A percentile compares a stretch with the other conserved stretches of the same genome.
These are phyloP conservation scores for Ilex aquifolium DNA, from an alignment of 257 asterid species.

Conservation along the genomic window DNA sequence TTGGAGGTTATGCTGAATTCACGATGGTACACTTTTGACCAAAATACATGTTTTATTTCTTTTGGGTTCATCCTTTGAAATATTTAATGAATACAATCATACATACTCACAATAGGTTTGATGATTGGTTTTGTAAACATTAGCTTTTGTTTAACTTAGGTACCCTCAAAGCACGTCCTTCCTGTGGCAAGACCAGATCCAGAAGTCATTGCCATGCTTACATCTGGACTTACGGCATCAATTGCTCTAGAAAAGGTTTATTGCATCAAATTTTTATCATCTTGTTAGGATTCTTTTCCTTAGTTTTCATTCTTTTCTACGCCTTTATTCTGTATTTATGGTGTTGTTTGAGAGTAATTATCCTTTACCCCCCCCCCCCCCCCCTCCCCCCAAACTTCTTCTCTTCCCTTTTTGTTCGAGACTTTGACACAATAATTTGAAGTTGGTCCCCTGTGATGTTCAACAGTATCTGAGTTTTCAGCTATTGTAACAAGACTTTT, in stretches of 20 bases:
- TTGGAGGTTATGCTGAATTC: constrained; percentile 85
- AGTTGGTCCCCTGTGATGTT: no score
- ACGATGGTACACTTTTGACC: constrained; percentile 37
- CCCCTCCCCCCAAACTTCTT: no score
- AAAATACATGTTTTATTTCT: constrained; percentile 1
- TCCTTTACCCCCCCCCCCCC: no score
- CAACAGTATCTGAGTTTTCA: no score
- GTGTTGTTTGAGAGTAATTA: no score
- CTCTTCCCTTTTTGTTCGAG: no score
- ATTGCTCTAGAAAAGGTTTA: constrained; percentile 86
- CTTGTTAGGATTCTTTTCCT: constrained; percentile 4
- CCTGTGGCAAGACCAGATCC: constrained; percentile 95
- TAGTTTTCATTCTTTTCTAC: constrained; percentile 3
- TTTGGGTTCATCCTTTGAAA: background rate
- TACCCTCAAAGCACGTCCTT: constrained; percentile 75
- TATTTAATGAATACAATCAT: no score
- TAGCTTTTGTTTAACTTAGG: constrained; percentile 39
- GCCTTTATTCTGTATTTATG: no score
- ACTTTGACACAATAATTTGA: no score
- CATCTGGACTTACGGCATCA: constrained; percentile 96
- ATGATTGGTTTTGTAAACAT: constrained; percentile 8
- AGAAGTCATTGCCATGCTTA: constrained; percentile 96
- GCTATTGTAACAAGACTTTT: constrained; percentile 3
- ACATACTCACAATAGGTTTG: background rate
- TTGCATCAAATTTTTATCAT: constrained; percentile 5